Conservation (phyloP, 2,329 filamentous ascomycete species). For the Aspergillus sp. region DNA sequence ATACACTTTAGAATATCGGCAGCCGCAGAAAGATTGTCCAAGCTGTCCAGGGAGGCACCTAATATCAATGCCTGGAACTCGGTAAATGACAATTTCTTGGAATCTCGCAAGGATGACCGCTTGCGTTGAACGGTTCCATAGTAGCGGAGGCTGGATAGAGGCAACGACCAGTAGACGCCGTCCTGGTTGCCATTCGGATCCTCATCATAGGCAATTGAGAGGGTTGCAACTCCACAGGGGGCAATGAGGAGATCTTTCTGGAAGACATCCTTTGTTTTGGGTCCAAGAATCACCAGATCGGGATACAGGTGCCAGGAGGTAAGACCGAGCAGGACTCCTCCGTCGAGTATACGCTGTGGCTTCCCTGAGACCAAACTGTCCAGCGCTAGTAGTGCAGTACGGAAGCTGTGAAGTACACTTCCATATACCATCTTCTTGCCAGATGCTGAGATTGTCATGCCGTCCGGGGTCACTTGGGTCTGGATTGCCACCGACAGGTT, state of each 20-base stretch:
- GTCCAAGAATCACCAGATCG: slow-evolving; percentile 3
- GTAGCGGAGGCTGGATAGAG: slow-evolving; percentile 11
- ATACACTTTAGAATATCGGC: background rate
- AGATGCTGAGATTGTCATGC: background rate
- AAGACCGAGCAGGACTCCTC: slow-evolving; percentile 4
- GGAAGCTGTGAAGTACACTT: slow-evolving; percentile 7
- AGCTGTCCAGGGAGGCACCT: slow-evolving; percentile 1
- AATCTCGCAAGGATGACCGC: slow-evolving; percentile 6
- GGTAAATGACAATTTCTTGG: background rate
- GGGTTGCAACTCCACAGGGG: slow-evolving; percentile 1
- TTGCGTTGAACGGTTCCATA: slow-evolving; percentile 5
- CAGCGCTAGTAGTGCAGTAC: slow-evolving; percentile 1
- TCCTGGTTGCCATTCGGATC: slow-evolving; percentile 7
- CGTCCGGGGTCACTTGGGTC: background rate
- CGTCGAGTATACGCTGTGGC: slow-evolving; percentile 7
- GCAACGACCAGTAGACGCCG: slow-evolving; percentile 13
- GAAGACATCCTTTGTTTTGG: background rate
- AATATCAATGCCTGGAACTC: background rate
- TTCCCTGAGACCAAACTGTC: slow-evolving; percentile 3
- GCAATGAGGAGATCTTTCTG: slow-evolving; percentile 2
- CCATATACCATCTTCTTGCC: background rate
- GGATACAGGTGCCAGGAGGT: slow-evolving; percentile 14
- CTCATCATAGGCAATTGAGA: slow-evolving; percentile 4
- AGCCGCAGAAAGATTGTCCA: background rate
- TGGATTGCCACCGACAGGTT: slow-evolving; percentile 8